Evolutionary conservation across 495 filamentous ascomycete species (phyloP), one percentile per base, ranked within the genome.

Genomic region (Jackrogersella minutella): DNA sequence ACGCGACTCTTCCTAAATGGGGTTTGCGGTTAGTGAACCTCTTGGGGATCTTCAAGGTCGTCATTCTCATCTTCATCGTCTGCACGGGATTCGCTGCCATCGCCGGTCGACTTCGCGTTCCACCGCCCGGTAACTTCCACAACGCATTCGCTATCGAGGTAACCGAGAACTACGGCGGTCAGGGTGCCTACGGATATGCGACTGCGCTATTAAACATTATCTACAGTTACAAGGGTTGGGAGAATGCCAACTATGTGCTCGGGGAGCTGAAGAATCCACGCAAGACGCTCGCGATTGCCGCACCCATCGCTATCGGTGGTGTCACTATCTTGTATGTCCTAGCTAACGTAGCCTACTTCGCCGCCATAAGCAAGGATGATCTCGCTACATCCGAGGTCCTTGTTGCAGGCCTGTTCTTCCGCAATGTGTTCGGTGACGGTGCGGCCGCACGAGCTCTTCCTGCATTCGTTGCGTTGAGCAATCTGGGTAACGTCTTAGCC

Each of bases 321-420:
- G 87, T 90, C 21, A 83, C 85, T 0, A 76, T 91, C 24, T 75
- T 90, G 0, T 91, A 90, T 75, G 86, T 91, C 74, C 71, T 91
- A 21, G 85, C 83, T 68, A 91, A 91, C 75, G 84, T 91, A 47
- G 88, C 89, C 56, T 91, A 91, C 73, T 90, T 91, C 62, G 86
- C 86, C 3, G 89, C 86, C 0, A 87, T 91, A 5, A 81, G 86
- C 17, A 87, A 86, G 61, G 80, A 84, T 14, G 86, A 90, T 46
- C 84, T 91, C 66, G 75, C 86, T 7, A 77, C 77, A 3, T 86
- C 85, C 0, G 85, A 84, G 17, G 80, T 83, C 13, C 82, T 89
- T 8, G 82, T 90, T 16, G 89, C 88, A 2, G 87, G 86, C 0
- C 67, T 82, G 0, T 85, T 92, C 74, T 90, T 91, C 75, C 75